These are phyloP conservation scores for Fusarium coicis DNA, from an alignment of 2,329 filamentous ascomycete genomes.

Conservation along the genomic window DNA sequence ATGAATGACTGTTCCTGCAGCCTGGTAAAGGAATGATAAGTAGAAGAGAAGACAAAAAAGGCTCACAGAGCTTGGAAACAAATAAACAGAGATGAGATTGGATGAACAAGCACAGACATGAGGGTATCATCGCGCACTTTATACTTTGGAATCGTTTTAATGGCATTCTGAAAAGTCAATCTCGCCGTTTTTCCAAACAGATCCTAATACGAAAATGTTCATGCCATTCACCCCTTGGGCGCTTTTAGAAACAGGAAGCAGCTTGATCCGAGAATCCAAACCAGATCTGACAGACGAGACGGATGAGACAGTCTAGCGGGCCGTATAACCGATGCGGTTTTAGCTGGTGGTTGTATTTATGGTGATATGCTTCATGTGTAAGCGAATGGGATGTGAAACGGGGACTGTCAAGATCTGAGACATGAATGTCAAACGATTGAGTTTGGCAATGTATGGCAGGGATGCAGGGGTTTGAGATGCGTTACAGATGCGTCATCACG, in stretches of 20 bases:
- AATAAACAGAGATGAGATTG: neutral
- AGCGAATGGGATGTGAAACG: neutral
- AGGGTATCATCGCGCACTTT: neutral
- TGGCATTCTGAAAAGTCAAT: neutral
- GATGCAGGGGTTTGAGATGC: neutral
- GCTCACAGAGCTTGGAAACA: constrained; percentile 1
- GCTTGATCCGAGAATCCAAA: neutral
- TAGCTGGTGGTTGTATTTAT: neutral
- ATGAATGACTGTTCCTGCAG: constrained; percentile 4
- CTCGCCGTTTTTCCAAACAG: neutral
- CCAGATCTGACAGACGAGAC: neutral
- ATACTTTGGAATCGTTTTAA: neutral
- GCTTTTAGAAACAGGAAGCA: constrained; percentile 6
- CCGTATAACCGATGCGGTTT: neutral
- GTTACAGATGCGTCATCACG: neutral
- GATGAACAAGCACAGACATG: neutral
- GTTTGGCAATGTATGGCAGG: neutral
- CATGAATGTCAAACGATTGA: neutral
- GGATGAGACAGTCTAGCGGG: neutral
- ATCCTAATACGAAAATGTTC: neutral
- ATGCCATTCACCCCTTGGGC: neutral
- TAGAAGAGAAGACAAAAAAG: neutral
- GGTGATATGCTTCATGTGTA: neutral
- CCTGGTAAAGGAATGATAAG: neutral
- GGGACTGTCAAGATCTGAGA: neutral